Conservation (phyloP, 2,329 filamentous ascomycete species). For the Stagonosporopsis vannaccii region DNA sequence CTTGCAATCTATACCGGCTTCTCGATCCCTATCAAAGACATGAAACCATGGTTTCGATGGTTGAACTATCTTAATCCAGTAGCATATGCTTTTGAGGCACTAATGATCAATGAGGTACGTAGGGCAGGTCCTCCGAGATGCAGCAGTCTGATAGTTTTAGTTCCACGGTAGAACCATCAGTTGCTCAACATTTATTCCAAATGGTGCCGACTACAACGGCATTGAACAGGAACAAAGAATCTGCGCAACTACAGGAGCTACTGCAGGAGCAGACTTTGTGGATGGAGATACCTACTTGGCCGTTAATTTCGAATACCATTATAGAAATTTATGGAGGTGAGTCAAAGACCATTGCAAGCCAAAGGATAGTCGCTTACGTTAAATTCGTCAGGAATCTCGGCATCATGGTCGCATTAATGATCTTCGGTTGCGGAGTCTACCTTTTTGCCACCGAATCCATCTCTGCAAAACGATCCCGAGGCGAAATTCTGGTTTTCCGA, state of each 20-base stretch:
- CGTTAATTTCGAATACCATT: not conserved
- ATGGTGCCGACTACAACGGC: not conserved
- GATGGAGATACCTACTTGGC: not conserved
- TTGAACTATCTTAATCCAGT: constrained; percentile 69
- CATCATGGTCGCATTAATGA: not conserved
- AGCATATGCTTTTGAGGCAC: constrained; percentile 74
- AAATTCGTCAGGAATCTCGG: too few relatives aligned
- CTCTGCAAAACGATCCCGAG: too few relatives aligned
- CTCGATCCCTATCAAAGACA: constrained; percentile 69
- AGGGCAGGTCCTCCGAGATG: too few relatives aligned
- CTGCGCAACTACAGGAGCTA: not conserved
- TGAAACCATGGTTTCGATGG: constrained; percentile 45
- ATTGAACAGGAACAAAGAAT: not conserved
- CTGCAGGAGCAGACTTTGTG: not conserved
- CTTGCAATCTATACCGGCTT: constrained; percentile 73
- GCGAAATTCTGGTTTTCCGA: too few relatives aligned
- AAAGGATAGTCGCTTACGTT: too few relatives aligned
- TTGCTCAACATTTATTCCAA: not conserved
- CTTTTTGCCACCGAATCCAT: too few relatives aligned
- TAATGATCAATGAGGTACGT: constrained; percentile 84
- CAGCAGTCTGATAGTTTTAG: too few relatives aligned
- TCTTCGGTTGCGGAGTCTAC: too few relatives aligned
- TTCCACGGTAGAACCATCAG: constrained; percentile 29
- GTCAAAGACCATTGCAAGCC: too few relatives aligned
- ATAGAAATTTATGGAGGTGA: not conserved